Percentiles rank a stretch among this genome's conserved stretches.
Conservation (phyloP, 106 monocot genomes). For the Dendrobium nobile region DNA sequence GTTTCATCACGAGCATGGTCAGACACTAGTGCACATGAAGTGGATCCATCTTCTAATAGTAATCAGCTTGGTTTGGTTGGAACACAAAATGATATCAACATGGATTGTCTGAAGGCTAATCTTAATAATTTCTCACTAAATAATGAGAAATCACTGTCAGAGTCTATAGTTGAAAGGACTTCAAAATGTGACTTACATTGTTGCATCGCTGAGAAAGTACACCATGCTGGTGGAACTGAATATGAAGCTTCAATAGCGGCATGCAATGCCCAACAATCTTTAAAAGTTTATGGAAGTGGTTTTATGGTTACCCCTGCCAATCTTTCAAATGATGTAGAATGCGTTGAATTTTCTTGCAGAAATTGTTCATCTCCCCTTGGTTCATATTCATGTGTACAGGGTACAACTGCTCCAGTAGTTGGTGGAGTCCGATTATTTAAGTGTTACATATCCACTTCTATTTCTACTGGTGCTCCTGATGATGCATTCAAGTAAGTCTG, state of each 20-base stretch:
- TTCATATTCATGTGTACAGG: conserved; percentile 44
- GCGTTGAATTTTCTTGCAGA: conserved; percentile 59
- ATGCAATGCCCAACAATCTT: background rate
- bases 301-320: conserved; percentile 43
- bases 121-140: background rate
- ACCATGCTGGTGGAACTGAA: conserved; percentile 1
- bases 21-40: background rate
- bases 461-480: conserved; percentile 29
- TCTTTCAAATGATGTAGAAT: conserved; percentile 44
- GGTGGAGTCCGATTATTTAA: conserved; percentile 81
- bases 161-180: conserved; percentile 6
- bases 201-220: background rate
- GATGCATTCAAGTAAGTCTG: conserved; percentile 62
- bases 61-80: conserved; percentile 14
- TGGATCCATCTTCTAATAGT: conserved; percentile 1
- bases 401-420: conserved; percentile 30
- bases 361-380: conserved; percentile 67
- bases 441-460: conserved; percentile 58
- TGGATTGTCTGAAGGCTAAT: conserved; percentile 4
- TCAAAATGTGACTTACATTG: conserved; percentile 8
- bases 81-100: background rate
- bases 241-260: background rate
- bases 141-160: conserved; percentile 5
- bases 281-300: conserved; percentile 38
- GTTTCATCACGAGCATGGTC: conserved; percentile 7